Percentiles rank a stretch among this genome's conserved stretches.
Conservation (phyloP, 768 basidiomycete genomes). For the Holtermanniella nyarrowii region DNA sequence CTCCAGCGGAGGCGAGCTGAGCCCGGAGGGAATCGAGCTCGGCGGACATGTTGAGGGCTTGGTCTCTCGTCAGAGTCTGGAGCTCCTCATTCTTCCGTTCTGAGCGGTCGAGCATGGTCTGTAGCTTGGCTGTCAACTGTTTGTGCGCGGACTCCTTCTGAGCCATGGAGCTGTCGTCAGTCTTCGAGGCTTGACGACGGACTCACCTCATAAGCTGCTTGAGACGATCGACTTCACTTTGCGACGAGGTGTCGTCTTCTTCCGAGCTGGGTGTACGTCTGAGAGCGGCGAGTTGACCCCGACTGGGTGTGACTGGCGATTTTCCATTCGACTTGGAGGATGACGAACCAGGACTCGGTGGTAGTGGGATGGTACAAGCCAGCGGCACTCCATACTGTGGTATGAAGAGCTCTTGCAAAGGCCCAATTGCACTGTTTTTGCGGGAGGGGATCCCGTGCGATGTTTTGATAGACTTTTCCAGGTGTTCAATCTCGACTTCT, state of each 20-base stretch:
- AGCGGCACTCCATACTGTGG: background rate
- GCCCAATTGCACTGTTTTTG: constrained; percentile 16
- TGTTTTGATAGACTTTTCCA: constrained; percentile 53
- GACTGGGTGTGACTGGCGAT: constrained; percentile 10
- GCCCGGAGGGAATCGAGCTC: constrained; percentile 62
- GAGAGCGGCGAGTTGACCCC: constrained; percentile 4
- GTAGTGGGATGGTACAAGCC: constrained; percentile 4
- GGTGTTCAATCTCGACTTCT: constrained; percentile 73
- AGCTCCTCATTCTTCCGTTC: constrained; percentile 74
- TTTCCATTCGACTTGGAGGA: constrained; percentile 1
- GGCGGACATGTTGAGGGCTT: constrained; percentile 76
- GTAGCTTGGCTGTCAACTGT: constrained; percentile 64
- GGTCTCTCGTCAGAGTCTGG: constrained; percentile 63
- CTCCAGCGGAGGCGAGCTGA: constrained; percentile 4
- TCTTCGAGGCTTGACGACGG: constrained; percentile 3
- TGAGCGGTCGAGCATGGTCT: constrained; percentile 50
- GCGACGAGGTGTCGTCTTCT: constrained; percentile 6
- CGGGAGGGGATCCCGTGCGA: constrained; percentile 34
- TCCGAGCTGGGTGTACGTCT: constrained; percentile 9
- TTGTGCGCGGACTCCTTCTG: constrained; percentile 87
- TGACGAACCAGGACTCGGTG: constrained; percentile 9
- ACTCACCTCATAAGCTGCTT: constrained; percentile 87
- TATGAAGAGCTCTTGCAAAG: background rate
- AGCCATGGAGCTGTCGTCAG: constrained; percentile 71
- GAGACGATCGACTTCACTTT: constrained; percentile 61